These are phyloP conservation scores for Candida sphagnicola DNA, from an alignment of 805 yeast species.

Conservation along the genomic window DNA sequence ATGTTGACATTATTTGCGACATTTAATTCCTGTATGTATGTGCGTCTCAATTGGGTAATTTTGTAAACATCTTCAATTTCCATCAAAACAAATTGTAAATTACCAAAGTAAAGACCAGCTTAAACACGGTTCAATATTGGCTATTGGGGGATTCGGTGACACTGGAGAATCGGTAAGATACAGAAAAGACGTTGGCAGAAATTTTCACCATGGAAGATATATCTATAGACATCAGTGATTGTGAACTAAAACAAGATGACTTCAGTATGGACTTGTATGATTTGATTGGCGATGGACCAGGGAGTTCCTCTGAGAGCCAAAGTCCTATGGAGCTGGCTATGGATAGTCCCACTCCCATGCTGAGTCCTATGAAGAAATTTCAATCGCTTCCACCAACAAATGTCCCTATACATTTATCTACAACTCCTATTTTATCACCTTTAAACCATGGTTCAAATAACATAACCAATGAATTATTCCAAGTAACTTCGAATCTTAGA, in stretches of 20 bases:
- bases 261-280: constrained; percentile 17
- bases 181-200: too few relatives aligned
- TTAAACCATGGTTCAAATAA: constrained; percentile 8
- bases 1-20: too few relatives aligned
- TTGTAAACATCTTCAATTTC: constrained; percentile 12
- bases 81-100: neutral
- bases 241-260: constrained; percentile 13
- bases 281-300: constrained; percentile 9
- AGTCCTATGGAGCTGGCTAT: neutral
- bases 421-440: constrained; percentile 9
- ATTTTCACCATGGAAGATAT: constrained; percentile 3
- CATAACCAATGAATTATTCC: constrained; percentile 29
- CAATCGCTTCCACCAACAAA: constrained; percentile 1
- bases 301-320: neutral
- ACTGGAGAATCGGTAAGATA: too few relatives aligned
- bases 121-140: too few relatives aligned
- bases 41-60: constrained; percentile 9
- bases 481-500: constrained; percentile 23
- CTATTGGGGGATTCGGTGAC: too few relatives aligned
- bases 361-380: constrained; percentile 4
- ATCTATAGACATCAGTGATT: constrained; percentile 2
- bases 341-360: neutral
- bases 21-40: too few relatives aligned
- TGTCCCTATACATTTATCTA: neutral
- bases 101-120: too few relatives aligned